Percentiles rank a stretch among this genome's conserved stretches.
Evolutionary conservation across 1,139 yeast genomes (phyloP).

Genomic region (Pichia norvegensis): DNA sequence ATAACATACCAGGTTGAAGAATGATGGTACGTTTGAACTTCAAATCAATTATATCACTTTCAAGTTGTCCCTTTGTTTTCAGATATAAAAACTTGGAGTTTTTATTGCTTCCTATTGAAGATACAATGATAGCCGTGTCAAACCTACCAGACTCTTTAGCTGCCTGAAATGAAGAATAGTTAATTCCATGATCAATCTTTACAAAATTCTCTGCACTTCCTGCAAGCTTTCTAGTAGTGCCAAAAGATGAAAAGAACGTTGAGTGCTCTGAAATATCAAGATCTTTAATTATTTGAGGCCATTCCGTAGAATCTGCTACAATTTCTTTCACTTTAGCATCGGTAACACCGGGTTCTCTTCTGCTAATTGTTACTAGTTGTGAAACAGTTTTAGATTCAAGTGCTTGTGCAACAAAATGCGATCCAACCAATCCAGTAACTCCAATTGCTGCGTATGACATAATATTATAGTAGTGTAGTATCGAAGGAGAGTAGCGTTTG

Average conservation of each 20-base stretch:
- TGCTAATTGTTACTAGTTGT: constrained; percentile 18
- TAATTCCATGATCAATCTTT: constrained; percentile 63
- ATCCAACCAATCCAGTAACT: constrained; percentile 26
- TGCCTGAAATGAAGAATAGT: constrained; percentile 54
- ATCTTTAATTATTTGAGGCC: constrained; percentile 19
- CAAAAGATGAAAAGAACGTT: constrained; percentile 54
- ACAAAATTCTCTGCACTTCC: constrained; percentile 62
- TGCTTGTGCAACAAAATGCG: constrained; percentile 19
- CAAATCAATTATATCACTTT: constrained; percentile 48
- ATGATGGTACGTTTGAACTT: constrained; percentile 62
- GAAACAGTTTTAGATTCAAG: constrained; percentile 10
- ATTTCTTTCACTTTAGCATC: constrained; percentile 13
- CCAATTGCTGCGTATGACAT: constrained; percentile 23
- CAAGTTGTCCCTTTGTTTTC: constrained; percentile 57
- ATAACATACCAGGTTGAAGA: constrained; percentile 59
- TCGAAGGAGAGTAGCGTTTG: not conserved
- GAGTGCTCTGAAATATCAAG: constrained; percentile 18
- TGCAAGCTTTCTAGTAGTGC: constrained; percentile 67
- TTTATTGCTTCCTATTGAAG: constrained; percentile 51
- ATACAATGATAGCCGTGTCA: constrained; percentile 54
- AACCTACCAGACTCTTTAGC: constrained; percentile 58
- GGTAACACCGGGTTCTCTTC: constrained; percentile 18
- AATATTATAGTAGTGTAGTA: not conserved
- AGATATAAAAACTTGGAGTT: constrained; percentile 50
- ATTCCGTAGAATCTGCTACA: constrained; percentile 17